Base-by-base conservation (phyloP, 306 rosid species). In the Castanea crenata region DNA sequence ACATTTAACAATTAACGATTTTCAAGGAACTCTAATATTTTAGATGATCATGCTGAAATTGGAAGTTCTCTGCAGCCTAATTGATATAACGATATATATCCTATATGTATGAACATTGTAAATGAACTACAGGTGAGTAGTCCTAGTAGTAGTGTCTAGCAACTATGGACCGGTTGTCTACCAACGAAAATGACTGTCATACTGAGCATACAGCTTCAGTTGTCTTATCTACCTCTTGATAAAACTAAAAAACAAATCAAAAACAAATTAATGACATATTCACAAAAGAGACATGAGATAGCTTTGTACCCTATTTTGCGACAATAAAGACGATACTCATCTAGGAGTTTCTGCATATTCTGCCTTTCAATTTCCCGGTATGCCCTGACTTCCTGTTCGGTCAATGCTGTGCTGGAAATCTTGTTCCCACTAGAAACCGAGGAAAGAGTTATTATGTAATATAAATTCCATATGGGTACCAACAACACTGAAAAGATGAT, bases 311-410 rank as follows among this genome's bases (percentile, higher is more conserved):
- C 94, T 63, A 74, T 80, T 63, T 59, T 78, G 49, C 78, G 71
- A 59, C 91, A 89, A 74, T 86, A 74, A 83, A 74, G 54, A 74
- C 74, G 80, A 83, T 88, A 92, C 71, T 84, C 81, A 63, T 89
- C 84, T 35, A 92, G 83, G 79, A 90, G 87, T 78, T 85, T 80
- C 15, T 78, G 80, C 55, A 87, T 79, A 44, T 81, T 70, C 80
- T 78, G 64, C 76, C 80, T 77, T 83, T 78, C 92, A 61, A 64
- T 25, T 62, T 85, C 87, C 74, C 55, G 83, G 69, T 69, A 83
- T 75, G 81, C 83, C 75, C 81, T 57, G 31, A 80, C 61, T 27
- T 70, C 58, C 31, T 34, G 74, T 55, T 83, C 87, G 63, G 71
- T 76, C 56, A 73, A 61, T 80, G 65, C 72, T 58, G n/a, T 62